phyloP scores from a whole-genome alignment of 179 eudicot genomes.

The Gypsophila paniculata region DNA sequence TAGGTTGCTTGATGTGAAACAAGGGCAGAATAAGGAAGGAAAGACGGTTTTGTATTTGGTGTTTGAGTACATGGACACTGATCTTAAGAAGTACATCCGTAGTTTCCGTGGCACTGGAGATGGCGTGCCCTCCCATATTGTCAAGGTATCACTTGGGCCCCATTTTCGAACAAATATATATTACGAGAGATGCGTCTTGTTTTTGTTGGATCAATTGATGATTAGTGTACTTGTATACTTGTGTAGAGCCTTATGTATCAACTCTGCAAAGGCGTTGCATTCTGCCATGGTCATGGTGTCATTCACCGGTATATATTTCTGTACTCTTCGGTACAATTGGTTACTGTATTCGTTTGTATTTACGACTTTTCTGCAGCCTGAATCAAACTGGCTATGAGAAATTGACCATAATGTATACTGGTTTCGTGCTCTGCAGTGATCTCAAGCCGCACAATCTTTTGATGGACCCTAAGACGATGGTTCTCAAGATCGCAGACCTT shows the following conservation, averaged over 20 bases:
- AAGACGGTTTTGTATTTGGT: constrained; percentile 91
- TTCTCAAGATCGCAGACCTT: constrained; percentile 94
- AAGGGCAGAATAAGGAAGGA: constrained; percentile 89
- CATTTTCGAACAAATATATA: not conserved
- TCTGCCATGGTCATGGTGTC: constrained; percentile 90
- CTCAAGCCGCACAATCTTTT: constrained; percentile 95
- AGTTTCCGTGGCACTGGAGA: constrained; percentile 61
- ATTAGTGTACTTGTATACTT: not conserved
- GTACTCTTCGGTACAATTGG: not conserved
- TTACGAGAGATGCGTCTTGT: not conserved
- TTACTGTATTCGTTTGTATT: too few relatives aligned
- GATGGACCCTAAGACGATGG: constrained; percentile 79
- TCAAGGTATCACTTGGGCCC: constrained; percentile 48
- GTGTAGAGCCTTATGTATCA: constrained; percentile 89
- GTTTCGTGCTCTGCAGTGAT: constrained; percentile 43
- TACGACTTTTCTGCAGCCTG: not conserved
- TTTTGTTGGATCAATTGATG: not conserved
- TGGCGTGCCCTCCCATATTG: constrained; percentile 44
- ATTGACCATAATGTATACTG: not conserved
- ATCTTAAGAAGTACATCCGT: constrained; percentile 82
- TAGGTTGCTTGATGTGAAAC: constrained; percentile 92
- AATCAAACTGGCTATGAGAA: not conserved
- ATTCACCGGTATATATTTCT: constrained; percentile 53
- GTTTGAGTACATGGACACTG: constrained; percentile 96
- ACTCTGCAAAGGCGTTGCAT: constrained; percentile 95